Conservation (phyloP, 2,329 filamentous ascomycete genomes). For the Huntiella bhutanensis region DNA sequence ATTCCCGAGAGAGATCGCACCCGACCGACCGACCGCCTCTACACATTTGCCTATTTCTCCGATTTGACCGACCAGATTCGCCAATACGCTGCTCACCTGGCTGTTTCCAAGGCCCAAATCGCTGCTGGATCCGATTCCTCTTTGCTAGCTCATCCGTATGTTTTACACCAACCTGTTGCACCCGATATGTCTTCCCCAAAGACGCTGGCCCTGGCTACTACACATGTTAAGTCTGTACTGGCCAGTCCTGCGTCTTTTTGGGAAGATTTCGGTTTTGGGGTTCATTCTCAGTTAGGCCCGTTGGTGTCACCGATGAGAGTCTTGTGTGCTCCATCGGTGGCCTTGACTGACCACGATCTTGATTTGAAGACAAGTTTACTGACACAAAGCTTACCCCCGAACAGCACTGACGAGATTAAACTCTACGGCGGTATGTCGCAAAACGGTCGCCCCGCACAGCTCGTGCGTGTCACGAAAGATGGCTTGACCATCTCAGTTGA, state of each 20-base stretch:
- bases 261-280: no score
- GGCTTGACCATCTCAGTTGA: constrained; percentile 64
- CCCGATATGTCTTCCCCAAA: no score
- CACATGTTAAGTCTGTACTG: no score
- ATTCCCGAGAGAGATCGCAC: constrained; percentile 74
- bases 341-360: no score
- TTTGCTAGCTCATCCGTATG: constrained; percentile 28
- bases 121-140: constrained; percentile 41
- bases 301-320: no score
- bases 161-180: constrained; percentile 13
- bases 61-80: constrained; percentile 88
- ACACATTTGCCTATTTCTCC: constrained; percentile 92
- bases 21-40: constrained; percentile 68
- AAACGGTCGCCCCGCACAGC: constrained; percentile 65
- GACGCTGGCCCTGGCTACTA: neutral
- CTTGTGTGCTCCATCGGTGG: no score
- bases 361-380: constrained; percentile 12
- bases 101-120: constrained; percentile 36
- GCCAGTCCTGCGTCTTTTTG: no score
- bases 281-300: no score
- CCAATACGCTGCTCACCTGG: constrained; percentile 72
- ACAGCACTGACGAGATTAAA: constrained; percentile 46
- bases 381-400: constrained; percentile 15
- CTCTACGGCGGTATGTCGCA: constrained; percentile 65
- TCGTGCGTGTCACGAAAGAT: constrained; percentile 65